Percentiles rank a stretch among this genome's conserved stretches.
These are phyloP conservation scores for Aspergillus saccharolyticus DNA, from an alignment of 495 filamentous ascomycete genomes.

Conservation along the genomic window DNA sequence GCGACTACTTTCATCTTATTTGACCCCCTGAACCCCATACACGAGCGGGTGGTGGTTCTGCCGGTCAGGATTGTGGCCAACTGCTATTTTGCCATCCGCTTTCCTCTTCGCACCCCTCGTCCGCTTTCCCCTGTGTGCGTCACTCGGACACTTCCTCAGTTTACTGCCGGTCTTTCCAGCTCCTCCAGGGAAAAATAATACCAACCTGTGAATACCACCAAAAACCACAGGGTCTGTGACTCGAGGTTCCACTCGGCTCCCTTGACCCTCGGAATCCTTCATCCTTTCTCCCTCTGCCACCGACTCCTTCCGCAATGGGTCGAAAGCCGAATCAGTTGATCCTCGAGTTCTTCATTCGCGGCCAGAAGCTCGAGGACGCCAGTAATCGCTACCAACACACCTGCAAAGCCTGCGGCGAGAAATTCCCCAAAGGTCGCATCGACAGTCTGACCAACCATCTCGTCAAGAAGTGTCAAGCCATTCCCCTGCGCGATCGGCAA, in stretches of 20 bases:
- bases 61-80: conserved; percentile 5
- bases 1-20: not conserved
- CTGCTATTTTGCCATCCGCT: conserved; percentile 20
- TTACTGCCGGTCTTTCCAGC: not conserved
- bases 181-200: not conserved
- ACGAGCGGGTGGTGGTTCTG: conserved; percentile 9
- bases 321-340: conserved; percentile 77
- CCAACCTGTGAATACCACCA: not conserved
- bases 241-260: conserved; percentile 4
- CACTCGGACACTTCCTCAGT: not conserved
- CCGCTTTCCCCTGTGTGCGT: conserved; percentile 14
- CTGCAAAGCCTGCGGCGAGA: conserved; percentile 79
- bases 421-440: conserved; percentile 78
- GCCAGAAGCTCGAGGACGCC: conserved; percentile 73
- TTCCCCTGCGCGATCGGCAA: conserved; percentile 60
- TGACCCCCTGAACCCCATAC: not conserved
- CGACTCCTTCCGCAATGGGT: conserved; percentile 52
- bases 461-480: conserved; percentile 74
- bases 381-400: conserved; percentile 85
- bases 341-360: conserved; percentile 76
- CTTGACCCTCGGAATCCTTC: conserved; percentile 3
- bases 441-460: conserved; percentile 75
- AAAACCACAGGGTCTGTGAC: not conserved
- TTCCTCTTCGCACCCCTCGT: conserved; percentile 7
- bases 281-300: conserved; percentile 16